Percentiles rank a stretch among this genome's conserved stretches.
Conservation (phyloP, 2,329 filamentous ascomycete genomes). For the Alternaria novae-zelandiae region DNA sequence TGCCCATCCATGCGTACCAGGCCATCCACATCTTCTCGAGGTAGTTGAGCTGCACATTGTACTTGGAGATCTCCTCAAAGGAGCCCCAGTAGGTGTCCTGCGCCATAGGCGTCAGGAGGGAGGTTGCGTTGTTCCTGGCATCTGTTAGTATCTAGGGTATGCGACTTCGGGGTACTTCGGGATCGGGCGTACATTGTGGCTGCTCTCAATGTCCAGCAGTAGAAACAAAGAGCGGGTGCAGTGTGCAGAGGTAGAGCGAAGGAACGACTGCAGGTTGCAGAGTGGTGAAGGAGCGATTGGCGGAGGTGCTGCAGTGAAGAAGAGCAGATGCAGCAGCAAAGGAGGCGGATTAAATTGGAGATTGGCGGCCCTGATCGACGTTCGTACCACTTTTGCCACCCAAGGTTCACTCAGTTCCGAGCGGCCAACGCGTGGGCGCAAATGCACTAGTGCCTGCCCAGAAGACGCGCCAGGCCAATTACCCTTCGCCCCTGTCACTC, state of each 20-base stretch:
- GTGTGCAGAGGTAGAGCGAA: slow-evolving; percentile 2
- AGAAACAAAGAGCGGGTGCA: slow-evolving; percentile 7
- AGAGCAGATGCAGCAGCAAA: slow-evolving; percentile 22
- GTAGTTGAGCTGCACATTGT: slow-evolving; percentile 86
- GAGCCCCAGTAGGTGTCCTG: slow-evolving; percentile 69
- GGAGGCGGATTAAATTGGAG: slow-evolving; percentile 41
- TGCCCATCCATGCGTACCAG: slow-evolving; percentile 98
- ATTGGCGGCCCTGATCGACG: slow-evolving; percentile 32
- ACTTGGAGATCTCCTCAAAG: slow-evolving; percentile 68
- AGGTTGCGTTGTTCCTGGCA: slow-evolving; percentile 48
- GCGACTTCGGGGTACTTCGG: slow-evolving; percentile 12
- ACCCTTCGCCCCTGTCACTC: slow-evolving; percentile 10
- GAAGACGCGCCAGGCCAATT: slow-evolving; percentile 18
- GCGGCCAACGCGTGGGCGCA: slow-evolving; percentile 6
- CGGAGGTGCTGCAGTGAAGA: slow-evolving; percentile 24
- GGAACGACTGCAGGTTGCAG: slow-evolving; percentile 24
- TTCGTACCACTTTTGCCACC: slow-evolving; percentile 36
- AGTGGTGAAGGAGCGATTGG: slow-evolving; percentile 10
- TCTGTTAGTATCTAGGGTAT: slow-evolving; percentile 23
- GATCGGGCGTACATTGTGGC: slow-evolving; percentile 34
- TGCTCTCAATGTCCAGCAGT: slow-evolving; percentile 17
- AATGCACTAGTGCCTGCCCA: slow-evolving; percentile 22
- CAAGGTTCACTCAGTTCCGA: slow-evolving; percentile 30
- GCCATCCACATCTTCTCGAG: slow-evolving; percentile 90
- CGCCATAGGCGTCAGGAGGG: slow-evolving; percentile 46